These are phyloP conservation scores for Colletotrichum sublineola DNA, from an alignment of 2,329 filamentous ascomycete species.

Conservation along the genomic window DNA sequence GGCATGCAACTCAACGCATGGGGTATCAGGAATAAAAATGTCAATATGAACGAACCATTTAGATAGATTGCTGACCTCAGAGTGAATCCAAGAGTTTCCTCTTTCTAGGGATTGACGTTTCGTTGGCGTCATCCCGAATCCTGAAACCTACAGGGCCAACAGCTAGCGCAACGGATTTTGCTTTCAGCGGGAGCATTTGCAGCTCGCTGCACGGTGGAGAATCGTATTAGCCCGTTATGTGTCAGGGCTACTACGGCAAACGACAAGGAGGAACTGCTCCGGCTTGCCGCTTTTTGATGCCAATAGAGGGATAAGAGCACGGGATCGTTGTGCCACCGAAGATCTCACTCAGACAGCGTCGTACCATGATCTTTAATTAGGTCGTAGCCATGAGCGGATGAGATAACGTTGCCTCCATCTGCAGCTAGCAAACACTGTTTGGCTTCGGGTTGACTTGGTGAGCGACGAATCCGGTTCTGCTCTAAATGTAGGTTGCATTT, in stretches of 20 bases:
- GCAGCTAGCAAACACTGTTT: not conserved
- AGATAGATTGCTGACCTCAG: not conserved
- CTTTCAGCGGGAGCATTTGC: not conserved
- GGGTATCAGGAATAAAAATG: not conserved
- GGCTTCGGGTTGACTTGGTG: not conserved
- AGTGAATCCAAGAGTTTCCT: not conserved
- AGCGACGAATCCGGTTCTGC: not conserved
- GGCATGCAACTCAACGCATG: not conserved
- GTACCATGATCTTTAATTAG: not conserved
- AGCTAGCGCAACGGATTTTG: not conserved
- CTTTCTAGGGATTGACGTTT: constrained; percentile 6
- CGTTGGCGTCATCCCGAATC: constrained; percentile 16
- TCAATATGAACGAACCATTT: not conserved
- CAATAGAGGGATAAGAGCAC: not conserved
- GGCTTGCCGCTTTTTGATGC: not conserved
- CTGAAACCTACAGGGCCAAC: not conserved
- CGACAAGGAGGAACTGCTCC: constrained; percentile 23
- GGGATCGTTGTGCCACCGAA: not conserved
- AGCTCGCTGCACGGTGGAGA: not conserved
- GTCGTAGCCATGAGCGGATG: not conserved
- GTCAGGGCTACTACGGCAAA: not conserved
- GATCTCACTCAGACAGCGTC: constrained; percentile 15
- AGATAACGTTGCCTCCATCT: not conserved
- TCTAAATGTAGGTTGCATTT: not conserved
- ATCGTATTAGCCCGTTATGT: not conserved